Evolutionary conservation across 2,329 filamentous ascomycete genomes (phyloP).

Genomic region (Calonectria hawksworthii): DNA sequence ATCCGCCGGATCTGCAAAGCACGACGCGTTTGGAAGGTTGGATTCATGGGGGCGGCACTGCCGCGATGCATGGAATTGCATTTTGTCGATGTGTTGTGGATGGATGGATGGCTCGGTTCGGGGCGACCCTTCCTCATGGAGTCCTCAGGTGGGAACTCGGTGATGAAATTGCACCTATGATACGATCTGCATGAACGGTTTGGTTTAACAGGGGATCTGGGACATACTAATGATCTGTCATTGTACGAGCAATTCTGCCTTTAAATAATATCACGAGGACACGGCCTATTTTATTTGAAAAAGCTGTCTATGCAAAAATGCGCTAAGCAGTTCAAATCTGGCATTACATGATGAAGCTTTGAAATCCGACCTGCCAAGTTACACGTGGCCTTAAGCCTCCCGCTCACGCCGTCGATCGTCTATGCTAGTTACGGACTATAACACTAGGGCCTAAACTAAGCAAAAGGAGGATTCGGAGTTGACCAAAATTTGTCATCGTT

Average conservation of each 20-base stretch:
- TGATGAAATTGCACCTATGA: constrained; percentile 39
- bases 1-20: constrained; percentile 41
- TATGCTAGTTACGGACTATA: background rate
- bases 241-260: background rate
- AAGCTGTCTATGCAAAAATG: background rate
- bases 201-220: background rate
- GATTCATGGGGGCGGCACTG: constrained; percentile 42
- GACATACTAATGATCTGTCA: background rate
- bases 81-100: constrained; percentile 48
- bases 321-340: background rate
- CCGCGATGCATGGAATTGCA: constrained; percentile 47
- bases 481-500: constrained; percentile 14
- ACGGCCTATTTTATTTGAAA: background rate
- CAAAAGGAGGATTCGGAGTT: background rate
- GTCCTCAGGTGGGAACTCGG: constrained; percentile 39
- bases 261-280: constrained; percentile 7
- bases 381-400: background rate
- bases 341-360: background rate
- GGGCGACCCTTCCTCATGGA: constrained; percentile 35
- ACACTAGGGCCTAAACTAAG: background rate
- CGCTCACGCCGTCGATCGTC: background rate
- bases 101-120: constrained; percentile 46
- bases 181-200: constrained; percentile 24
- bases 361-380: background rate
- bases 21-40: constrained; percentile 46